Percentiles rank a stretch among this genome's conserved stretches.
phyloP scores from a whole-genome alignment of 2,329 filamentous ascomycete genomes.

The Rutstroemia sp. region DNA sequence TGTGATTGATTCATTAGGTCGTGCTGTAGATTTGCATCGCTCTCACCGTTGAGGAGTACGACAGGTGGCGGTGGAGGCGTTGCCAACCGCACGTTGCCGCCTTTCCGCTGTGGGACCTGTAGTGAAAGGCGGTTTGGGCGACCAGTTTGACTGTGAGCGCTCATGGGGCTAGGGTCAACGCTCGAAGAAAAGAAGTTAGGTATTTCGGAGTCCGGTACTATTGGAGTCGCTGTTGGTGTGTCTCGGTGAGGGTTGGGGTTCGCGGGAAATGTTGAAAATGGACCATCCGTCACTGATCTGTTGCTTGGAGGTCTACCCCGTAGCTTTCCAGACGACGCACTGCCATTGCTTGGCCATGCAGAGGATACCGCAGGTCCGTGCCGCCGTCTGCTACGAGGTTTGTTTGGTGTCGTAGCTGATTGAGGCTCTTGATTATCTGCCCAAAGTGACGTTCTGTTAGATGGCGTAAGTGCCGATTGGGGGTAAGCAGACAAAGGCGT shows the following conservation, averaged over 20 bases:
- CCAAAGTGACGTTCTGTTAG: slow-evolving; percentile 36
- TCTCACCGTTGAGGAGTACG: slow-evolving; percentile 43
- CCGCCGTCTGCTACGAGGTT: slow-evolving; percentile 48
- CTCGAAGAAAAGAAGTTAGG: slow-evolving; percentile 28
- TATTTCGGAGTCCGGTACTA: slow-evolving; percentile 35
- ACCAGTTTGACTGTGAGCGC: slow-evolving; percentile 13
- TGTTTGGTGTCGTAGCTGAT: slow-evolving; percentile 66
- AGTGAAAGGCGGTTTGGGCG: slow-evolving; percentile 48
- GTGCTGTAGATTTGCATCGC: slow-evolving; percentile 26
- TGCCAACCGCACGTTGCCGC: slow-evolving; percentile 54
- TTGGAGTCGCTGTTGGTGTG: slow-evolving; percentile 35
- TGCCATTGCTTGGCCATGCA: slow-evolving; percentile 68
- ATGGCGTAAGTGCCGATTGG: slow-evolving; percentile 69
- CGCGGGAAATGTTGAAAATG: slow-evolving; percentile 63
- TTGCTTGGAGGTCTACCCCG: slow-evolving; percentile 75
- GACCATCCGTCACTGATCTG: slow-evolving; percentile 55
- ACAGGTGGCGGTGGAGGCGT: slow-evolving; percentile 41
- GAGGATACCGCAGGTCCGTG: slow-evolving; percentile 86
- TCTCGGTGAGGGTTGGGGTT: slow-evolving; percentile 43
- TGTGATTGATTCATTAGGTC: slow-evolving; percentile 17
- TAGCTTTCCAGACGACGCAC: slow-evolving; percentile 59
- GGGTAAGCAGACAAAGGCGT: slow-evolving; percentile 65
- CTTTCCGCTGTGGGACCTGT: slow-evolving; percentile 54
- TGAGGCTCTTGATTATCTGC: slow-evolving; percentile 53
- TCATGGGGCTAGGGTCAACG: slow-evolving; percentile 11